Evolutionary conservation across 331 rosid species (phyloP), one percentile per base, ranked within the genome.

Genomic region (Acacia pycnantha): DNA sequence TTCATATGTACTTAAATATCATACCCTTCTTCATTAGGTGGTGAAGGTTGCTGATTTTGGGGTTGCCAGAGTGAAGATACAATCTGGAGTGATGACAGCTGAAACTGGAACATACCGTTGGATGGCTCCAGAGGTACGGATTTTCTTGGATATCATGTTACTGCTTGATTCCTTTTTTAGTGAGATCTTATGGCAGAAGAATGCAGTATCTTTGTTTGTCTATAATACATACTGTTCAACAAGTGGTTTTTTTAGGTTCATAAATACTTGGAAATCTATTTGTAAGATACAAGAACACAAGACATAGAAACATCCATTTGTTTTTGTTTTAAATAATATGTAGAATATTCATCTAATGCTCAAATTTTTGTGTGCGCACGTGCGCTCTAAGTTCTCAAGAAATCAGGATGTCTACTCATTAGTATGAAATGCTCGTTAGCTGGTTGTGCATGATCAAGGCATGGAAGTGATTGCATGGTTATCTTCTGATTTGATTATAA

Each of bases 31-130:
- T 71, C 73, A 68, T 71, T 92, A 96, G 99, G 92, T 96, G 13
- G 95, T 96, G 82, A 96, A 96, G 90, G 99, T 96, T 86, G 98
- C 97, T 80, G 99, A 96, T 92, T 96, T 96, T 91, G 99, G 99
- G 81, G 99, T 96, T 82, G 99, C 99, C 46, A 94, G 99, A 88
- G 99, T 96, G 82, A 95, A 92, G 86, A 79, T 87, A 70, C 97
- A 94, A 67, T 91, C 99, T 84, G 99, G 97, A 78, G 99, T 96
- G 73, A 96, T 96, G 99, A 96, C 99, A 40, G 99, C 99, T 84
- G 98, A 96, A 89, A 96, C 99, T 82, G 98, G 99, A 88, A 96
- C 99, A 41, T 96, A 94, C 88, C 99, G 99, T 74, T 96, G 99
- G 99, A 96, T 96, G 99, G 98, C 99, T 85, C 99, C 99, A 53